Evolutionary conservation across 2,329 filamentous ascomycete species (phyloP).

Genomic region (Botrytis galanthina): DNA sequence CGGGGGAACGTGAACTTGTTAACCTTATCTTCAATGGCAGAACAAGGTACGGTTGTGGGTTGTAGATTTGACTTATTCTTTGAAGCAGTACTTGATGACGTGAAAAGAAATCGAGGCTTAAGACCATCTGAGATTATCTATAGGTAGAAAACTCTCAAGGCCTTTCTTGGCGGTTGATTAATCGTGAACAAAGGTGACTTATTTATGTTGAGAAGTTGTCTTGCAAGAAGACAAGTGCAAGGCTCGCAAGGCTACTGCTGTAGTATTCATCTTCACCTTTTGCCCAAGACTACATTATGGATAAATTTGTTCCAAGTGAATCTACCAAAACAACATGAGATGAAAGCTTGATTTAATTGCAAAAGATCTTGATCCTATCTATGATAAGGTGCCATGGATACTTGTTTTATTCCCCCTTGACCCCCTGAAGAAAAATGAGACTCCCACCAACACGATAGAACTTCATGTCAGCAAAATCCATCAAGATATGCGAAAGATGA

Average conservation of each 20-base stretch:
- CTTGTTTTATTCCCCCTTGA: neutral
- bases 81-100: neutral
- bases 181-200: neutral
- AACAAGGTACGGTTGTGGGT: neutral
- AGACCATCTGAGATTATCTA: neutral
- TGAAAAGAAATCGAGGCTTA: neutral
- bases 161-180: too few species aligned
- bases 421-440: neutral
- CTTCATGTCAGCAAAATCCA: accelerated
- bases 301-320: neutral
- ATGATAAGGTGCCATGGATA: neutral
- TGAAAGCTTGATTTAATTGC: neutral
- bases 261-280: neutral
- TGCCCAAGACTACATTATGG: neutral
- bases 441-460: neutral
- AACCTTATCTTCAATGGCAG: neutral
- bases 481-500: neutral
- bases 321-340: neutral
- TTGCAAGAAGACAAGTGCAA: neutral
- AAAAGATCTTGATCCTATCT: neutral
- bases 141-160: neutral
- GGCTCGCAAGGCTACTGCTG: neutral
- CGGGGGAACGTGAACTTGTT: neutral
- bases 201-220: neutral
- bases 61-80: neutral